Base-by-base conservation (phyloP, 2,329 filamentous ascomycete genomes). In the Fusarium scirpi region DNA sequence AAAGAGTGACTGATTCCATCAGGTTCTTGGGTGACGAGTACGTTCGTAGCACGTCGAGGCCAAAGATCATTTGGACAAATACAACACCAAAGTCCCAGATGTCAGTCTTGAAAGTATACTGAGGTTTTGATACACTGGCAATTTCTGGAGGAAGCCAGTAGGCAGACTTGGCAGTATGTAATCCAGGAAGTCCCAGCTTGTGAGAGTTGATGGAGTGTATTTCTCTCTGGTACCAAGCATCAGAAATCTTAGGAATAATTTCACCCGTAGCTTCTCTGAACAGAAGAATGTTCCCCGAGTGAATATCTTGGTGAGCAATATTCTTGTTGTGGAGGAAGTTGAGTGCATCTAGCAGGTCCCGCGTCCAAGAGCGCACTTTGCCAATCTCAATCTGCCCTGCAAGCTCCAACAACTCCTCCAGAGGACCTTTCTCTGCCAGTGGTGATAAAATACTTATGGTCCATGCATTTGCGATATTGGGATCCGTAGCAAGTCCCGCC, bases 31-130 rank as follows among this genome's bases (percentile, higher is more conserved):
- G 94, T 1, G 94, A 97, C 18, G 90, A 90, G 78, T 96, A 95
- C 62, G 90, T 92, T 63, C 91, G 86, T 20, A 92, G 85, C 9
- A 94, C 88, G 70, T 94, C 89, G 34, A 94, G 85, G 4, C 96
- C 96, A 78, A 98, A 95, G 6, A 96, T 87, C 94, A 98, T 98
- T 78, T 99, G 95, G 41, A 97, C 80, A 73, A 98, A 92, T 8
- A 98, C 88, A 30, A 98, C 89, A 7, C 96, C 96, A 74, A 99
- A 90, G 71, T 98, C 93, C 96, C 96, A 99, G 11, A 98, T 89
- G 78, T 98, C 96, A 1, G 94, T 93, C 78, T 97, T 97, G 74
- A 87, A 87, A 3, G 87, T 90, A 81, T 91, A 85, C 78, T 91
- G 84, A 30, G 86, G 86, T 29, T 87, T 90, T 63, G 86, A 88